Base-by-base conservation (phyloP, 108 stramenopile species). In the Nitzschia palea region DNA sequence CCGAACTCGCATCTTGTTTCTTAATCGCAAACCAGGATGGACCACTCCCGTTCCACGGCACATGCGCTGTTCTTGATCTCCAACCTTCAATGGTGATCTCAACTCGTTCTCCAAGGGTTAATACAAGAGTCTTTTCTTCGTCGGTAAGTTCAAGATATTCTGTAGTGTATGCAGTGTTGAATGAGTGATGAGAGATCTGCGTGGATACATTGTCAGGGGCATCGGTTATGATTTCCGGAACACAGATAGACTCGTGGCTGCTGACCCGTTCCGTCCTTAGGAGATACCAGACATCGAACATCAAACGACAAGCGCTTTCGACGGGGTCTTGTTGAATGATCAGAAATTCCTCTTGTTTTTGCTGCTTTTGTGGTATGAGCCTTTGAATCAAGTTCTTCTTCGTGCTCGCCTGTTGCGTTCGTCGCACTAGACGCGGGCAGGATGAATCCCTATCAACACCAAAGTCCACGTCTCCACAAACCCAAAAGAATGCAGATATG, bases 11-110 rank as follows among this genome's bases (percentile, higher is more conserved):
- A 20, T 43, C 3, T 8, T 23, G 0, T 8, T n/a, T 31, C 1
- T 22, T 8, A 1, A 1, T 4, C 18, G 32, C 36, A 14, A 28
- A 54, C 52, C 65, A 54, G 12, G 51, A 20, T 20, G 29, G 22
- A 66, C 12, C 52, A 26, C 10, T 34, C 36, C 77, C 77, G 47
- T 66, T 66, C 77, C 77, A 78, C 1, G 66, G 34, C 6, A 78
- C 71, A 17, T 43, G 20, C 8, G 67, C 33, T 23, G 59, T 30
- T 32, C 76, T 33, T 60, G 22, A 14, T 37, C 52, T 59, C 36
- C 61, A 77, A 32, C 70, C 57, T 23, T 52, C 44, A 17, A 70
- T 42, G 1, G 17, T 17, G 4, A 40, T 48, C 5, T 43, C 29
- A 4, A 64, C 42, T 17, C 50, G 2, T 29, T 74, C 35, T 43